Conservation (phyloP, 2,329 filamentous ascomycete genomes). For the Penicillium sp. region DNA sequence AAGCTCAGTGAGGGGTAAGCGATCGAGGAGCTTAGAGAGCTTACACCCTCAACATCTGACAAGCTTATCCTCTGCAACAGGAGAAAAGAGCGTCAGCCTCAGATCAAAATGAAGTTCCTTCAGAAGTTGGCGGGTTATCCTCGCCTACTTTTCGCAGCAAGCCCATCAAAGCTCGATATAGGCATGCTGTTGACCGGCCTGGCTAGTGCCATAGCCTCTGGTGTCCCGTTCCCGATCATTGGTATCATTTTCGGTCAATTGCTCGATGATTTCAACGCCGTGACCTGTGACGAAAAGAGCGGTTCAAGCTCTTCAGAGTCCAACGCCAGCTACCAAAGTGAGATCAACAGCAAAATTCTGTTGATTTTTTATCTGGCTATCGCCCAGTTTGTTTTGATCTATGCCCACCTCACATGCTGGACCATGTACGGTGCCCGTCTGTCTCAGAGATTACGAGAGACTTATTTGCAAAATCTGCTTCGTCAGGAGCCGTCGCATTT, state of each 20-base stretch:
- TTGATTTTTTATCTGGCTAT: constrained; percentile 66
- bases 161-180: constrained; percentile 39
- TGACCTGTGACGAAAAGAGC: constrained; percentile 29
- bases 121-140: constrained; percentile 41
- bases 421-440: constrained; percentile 66
- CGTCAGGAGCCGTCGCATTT: constrained; percentile 67
- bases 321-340: constrained; percentile 26
- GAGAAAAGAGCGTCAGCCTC: background rate
- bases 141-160: constrained; percentile 43
- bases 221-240: constrained; percentile 47
- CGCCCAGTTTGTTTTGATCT: constrained; percentile 66
- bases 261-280: constrained; percentile 45
- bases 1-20: constrained; percentile 3
- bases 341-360: constrained; percentile 59
- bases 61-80: background rate
- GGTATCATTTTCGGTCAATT: constrained; percentile 47
- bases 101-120: constrained; percentile 33
- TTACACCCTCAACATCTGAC: background rate
- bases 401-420: constrained; percentile 67
- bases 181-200: constrained; percentile 35
- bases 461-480: constrained; percentile 62
- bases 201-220: constrained; percentile 39
- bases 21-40: background rate
- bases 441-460: constrained; percentile 64
- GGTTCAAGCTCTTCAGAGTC: constrained; percentile 16